Conservation (phyloP, 768 basidiomycete species). For the Leccinum subgranulosum region DNA sequence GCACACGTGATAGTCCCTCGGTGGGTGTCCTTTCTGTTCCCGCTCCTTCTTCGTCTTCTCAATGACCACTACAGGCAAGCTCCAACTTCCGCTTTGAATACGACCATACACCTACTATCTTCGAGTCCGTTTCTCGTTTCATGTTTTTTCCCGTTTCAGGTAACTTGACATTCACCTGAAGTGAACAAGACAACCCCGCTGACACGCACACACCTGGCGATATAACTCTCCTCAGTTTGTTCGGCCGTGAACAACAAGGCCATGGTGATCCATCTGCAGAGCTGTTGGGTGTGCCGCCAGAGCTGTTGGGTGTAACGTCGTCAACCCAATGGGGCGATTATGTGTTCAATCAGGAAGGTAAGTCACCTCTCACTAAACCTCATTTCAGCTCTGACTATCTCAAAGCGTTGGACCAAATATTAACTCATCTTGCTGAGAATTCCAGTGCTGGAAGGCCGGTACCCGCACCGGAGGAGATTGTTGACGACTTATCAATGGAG, state of each 20-base stretch:
- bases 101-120: constrained; percentile 39
- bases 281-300: constrained; percentile 42
- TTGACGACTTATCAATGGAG: constrained; percentile 63
- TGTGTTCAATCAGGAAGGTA: constrained; percentile 88
- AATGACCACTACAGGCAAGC: constrained; percentile 7
- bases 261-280: constrained; percentile 42
- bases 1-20: constrained; percentile 11
- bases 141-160: neutral
- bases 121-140: constrained; percentile 43
- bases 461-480: constrained; percentile 79
- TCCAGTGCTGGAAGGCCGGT: constrained; percentile 72
- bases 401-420: constrained; percentile 77
- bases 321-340: constrained; percentile 82
- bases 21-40: constrained; percentile 6
- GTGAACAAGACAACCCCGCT: constrained; percentile 14
- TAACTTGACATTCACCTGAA: constrained; percentile 13
- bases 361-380: constrained; percentile 8
- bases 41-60: neutral
- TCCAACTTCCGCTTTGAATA: constrained; percentile 35
- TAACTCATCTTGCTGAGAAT: constrained; percentile 85
- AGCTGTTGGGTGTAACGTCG: constrained; percentile 43
- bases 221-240: constrained; percentile 60
- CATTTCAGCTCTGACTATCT: constrained; percentile 4
- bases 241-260: constrained; percentile 35
- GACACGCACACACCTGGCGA: constrained; percentile 28